These are phyloP conservation scores for Luvunga scandens DNA, from an alignment of 345 rosid species.

Conservation along the genomic window DNA sequence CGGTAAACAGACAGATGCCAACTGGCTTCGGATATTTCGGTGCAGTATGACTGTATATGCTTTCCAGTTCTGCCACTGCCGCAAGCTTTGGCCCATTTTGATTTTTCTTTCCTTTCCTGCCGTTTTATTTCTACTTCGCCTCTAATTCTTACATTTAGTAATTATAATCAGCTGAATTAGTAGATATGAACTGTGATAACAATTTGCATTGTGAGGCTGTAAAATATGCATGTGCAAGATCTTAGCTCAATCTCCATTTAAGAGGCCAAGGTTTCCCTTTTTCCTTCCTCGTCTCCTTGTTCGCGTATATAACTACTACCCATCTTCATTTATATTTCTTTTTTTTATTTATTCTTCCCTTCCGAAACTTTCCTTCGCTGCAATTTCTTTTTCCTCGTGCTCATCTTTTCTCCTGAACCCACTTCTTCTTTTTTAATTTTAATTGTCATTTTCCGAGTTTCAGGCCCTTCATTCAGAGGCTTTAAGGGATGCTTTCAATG, in stretches of 20 bases:
- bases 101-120: background rate
- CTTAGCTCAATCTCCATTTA: background rate
- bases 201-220: background rate
- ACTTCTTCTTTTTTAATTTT: background rate
- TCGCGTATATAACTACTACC: background rate
- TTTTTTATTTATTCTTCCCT: constrained; percentile 12
- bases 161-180: background rate
- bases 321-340: background rate
- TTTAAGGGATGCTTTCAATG: constrained; percentile 6
- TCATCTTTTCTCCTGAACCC: background rate
- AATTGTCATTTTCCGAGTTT: background rate
- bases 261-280: background rate
- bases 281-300: background rate
- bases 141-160: too few species aligned
- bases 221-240: background rate
- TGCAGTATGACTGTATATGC: constrained; percentile 3
- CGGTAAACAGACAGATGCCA: constrained; percentile 26
- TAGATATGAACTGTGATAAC: background rate
- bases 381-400: constrained; percentile 10
- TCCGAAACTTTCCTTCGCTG: constrained; percentile 19
- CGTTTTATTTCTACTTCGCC: background rate
- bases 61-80: background rate
- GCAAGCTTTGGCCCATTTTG: background rate
- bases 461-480: background rate
- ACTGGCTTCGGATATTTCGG: constrained; percentile 26